Base-by-base conservation (phyloP, 2,329 filamentous ascomycete genomes). In the Fusarium coicis region DNA sequence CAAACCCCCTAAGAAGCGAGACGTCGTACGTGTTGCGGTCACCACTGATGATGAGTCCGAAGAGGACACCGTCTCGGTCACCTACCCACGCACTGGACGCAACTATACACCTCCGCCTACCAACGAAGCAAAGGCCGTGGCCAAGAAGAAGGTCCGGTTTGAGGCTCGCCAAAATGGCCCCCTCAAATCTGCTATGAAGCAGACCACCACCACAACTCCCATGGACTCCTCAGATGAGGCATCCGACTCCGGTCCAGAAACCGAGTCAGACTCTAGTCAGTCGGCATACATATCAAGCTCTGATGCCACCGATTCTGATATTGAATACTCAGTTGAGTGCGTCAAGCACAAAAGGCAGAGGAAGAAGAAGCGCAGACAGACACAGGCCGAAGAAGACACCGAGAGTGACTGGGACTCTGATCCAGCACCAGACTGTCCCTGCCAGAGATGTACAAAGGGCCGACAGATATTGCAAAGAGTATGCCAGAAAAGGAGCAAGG, bases 21-120 rank as follows among this genome's bases (percentile, higher is more conserved):
- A 80, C 23, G 77, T 84, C 16, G 74, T 86, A 63, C 82, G 76
- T 28, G 75, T 87, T 37, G 81, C 85, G 57, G 76, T 87, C 4
- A 81, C 83, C 19, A 88, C 87, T 16, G 87, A 89, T 68, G 87
- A 89, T 47, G 86, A 87, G 62, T 83, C 82, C n/a, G 83, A 85
- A 12, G 81, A 83, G 32, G 87, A 89, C 58, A 84, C 82, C 7
- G 77, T 89, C 59, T 82, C 79, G 23, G 77, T 89, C 42, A 86
- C 85, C 4, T 87, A 87, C 57, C 87, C 87, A 3, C 84, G 86
- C 58, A 78, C 80, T 9, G 75, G 80, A 21, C 66, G 64, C 39
- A 50, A 39, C 26, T 28, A 40, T 30, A 58, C 36, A 36, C 21
- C 44, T 10, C 39, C 53, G 21, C 40, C 49, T 44, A 55, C 40